These are phyloP conservation scores for Immersiporthe knoxdaviesiana DNA, from an alignment of 2,329 filamentous ascomycete genomes.

Conservation along the genomic window DNA sequence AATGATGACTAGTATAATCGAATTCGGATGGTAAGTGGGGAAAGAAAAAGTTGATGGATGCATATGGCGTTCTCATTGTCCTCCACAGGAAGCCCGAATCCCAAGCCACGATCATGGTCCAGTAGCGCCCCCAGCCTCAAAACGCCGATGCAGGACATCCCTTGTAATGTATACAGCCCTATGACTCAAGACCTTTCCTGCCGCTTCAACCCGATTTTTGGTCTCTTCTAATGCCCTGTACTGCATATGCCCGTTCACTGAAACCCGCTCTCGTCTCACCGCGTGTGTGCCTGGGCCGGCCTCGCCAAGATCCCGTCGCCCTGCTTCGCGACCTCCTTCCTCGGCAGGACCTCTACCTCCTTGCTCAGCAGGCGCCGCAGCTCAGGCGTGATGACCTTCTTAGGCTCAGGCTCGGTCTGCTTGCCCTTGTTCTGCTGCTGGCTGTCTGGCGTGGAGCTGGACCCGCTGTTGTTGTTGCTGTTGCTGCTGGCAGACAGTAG, in stretches of 20 bases:
- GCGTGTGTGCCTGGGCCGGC: constrained; percentile 1
- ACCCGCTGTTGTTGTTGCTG: background rate
- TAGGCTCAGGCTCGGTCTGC: constrained; percentile 35
- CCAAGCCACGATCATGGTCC: constrained; percentile 6
- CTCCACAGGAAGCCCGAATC: constrained; percentile 6
- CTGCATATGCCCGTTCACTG: background rate
- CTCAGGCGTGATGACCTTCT: constrained; percentile 60
- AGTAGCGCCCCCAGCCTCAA: background rate
- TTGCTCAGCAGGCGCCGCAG: constrained; percentile 57
- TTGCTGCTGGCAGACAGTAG: background rate
- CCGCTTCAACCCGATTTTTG: background rate
- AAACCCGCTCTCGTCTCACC: background rate
- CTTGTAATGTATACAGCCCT: background rate
- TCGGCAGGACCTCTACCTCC: constrained; percentile 49
- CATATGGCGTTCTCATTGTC: background rate
- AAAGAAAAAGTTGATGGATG: background rate
- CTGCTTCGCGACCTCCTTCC: constrained; percentile 36
- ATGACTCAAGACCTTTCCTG: background rate
- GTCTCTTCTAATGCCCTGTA: background rate
- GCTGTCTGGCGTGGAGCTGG: constrained; percentile 24
- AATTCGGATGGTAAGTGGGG: background rate
- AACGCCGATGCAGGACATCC: constrained; percentile 14
- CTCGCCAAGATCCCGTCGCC: constrained; percentile 32
- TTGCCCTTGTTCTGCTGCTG: constrained; percentile 25
- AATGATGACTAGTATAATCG: background rate